phyloP scores from a whole-genome alignment of 2,329 filamentous ascomycete genomes.

The Aspergillus candidus region DNA sequence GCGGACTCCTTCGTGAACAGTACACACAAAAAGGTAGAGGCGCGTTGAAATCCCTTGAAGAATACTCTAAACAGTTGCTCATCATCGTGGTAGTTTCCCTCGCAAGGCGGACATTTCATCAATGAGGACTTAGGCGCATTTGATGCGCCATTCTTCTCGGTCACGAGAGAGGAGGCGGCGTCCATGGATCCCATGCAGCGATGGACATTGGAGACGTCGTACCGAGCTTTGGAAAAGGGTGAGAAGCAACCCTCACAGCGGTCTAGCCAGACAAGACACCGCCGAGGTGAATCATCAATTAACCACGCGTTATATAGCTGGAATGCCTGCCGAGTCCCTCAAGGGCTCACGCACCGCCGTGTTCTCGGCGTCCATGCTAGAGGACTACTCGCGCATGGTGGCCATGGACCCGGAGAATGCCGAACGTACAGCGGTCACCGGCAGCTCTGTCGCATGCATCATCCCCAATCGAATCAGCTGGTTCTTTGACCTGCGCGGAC shows the following conservation, averaged over 20 bases:
- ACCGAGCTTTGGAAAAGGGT: slow-evolving; percentile 2
- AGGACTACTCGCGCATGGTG: too few species aligned
- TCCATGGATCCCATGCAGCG: slow-evolving; percentile 5
- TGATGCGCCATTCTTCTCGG: slow-evolving; percentile 10
- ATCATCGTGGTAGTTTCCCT: not conserved
- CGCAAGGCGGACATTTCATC: slow-evolving; percentile 7
- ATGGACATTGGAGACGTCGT: slow-evolving; percentile 2
- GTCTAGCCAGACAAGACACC: too few species aligned
- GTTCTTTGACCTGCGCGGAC: slow-evolving; percentile 13
- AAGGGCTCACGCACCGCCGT: too few species aligned
- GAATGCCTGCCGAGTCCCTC: too few species aligned
- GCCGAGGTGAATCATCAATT: too few species aligned
- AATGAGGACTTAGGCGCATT: slow-evolving; percentile 6
- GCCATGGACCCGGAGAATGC: too few species aligned
- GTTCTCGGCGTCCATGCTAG: too few species aligned
- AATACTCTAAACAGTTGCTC: too few species aligned
- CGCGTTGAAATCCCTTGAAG: too few species aligned
- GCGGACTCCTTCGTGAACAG: not conserved
- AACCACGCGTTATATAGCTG: too few species aligned
- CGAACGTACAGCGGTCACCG: not conserved
- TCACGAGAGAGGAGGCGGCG: slow-evolving; percentile 6
- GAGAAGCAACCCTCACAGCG: too few species aligned
- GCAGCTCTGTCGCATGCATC: slow-evolving; percentile 1
- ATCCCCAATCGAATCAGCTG: slow-evolving; percentile 9
- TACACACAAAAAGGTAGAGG: too few species aligned